phyloP scores from a whole-genome alignment of 768 basidiomycete species.

The Mycena albidolilacea region DNA sequence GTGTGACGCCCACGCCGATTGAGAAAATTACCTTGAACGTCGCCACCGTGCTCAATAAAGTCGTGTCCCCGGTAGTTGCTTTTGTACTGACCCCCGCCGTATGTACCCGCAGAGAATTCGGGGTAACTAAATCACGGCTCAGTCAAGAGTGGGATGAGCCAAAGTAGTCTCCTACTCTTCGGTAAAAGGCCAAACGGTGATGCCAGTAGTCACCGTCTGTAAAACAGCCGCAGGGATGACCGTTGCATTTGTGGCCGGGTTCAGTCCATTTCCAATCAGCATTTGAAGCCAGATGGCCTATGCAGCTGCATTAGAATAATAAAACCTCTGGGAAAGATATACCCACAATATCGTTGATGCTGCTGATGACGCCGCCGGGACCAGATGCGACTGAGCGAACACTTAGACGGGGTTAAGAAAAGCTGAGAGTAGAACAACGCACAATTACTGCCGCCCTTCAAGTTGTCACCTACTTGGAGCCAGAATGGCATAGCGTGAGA shows the following conservation, averaged over 20 bases:
- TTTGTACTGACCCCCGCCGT: constrained; percentile 48
- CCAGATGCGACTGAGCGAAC: constrained; percentile 44
- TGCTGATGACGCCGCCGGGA: constrained; percentile 48
- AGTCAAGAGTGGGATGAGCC: neutral
- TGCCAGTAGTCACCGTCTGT: constrained; percentile 43
- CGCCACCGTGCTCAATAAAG: constrained; percentile 41
- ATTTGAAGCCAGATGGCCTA: constrained; percentile 47
- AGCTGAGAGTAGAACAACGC: constrained; percentile 26
- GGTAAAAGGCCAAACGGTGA: constrained; percentile 39
- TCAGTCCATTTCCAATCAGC: constrained; percentile 43
- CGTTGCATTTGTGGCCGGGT: constrained; percentile 44
- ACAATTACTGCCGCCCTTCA: constrained; percentile 45
- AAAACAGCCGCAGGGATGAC: constrained; percentile 47
- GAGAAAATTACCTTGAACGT: constrained; percentile 34
- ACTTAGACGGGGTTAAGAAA: neutral
- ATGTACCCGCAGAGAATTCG: constrained; percentile 44
- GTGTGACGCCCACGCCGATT: neutral
- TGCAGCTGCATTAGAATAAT: neutral
- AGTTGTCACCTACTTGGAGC: constrained; percentile 37
- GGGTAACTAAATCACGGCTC: constrained; percentile 29
- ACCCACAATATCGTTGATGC: constrained; percentile 45
- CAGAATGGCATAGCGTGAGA: constrained; percentile 38
- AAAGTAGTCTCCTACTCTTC: constrained; percentile 20
- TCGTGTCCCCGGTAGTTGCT: constrained; percentile 46
- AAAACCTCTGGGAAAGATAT: neutral